These are phyloP conservation scores for Trichophaea hybrida DNA, from an alignment of 2,329 filamentous ascomycete genomes.

Conservation along the genomic window DNA sequence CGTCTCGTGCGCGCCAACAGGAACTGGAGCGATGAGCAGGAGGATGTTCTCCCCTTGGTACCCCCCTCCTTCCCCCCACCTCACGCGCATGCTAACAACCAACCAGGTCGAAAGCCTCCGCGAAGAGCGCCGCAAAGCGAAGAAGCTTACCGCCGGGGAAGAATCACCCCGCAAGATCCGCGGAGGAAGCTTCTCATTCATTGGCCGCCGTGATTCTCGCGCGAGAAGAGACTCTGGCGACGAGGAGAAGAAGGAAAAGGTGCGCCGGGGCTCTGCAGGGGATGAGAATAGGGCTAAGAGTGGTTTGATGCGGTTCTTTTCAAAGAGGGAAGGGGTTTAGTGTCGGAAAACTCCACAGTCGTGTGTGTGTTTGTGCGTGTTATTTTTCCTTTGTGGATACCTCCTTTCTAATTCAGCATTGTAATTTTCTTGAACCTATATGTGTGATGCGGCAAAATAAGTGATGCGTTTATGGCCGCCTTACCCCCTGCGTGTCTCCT, in stretches of 20 bases:
- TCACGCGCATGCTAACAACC: slow-evolving; percentile 3
- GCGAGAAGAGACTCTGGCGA: background rate
- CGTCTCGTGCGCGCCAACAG: slow-evolving; percentile 15
- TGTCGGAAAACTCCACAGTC: too few species aligned
- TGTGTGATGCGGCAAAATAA: too few species aligned
- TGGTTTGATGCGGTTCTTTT: background rate
- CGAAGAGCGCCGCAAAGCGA: slow-evolving; percentile 11
- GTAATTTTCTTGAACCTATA: too few species aligned
- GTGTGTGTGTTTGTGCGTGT: too few species aligned
- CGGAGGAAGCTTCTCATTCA: background rate
- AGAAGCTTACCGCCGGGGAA: background rate
- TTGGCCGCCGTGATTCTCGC: background rate
- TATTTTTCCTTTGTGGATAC: too few species aligned
- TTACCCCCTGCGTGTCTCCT: too few species aligned
- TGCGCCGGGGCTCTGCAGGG: background rate
- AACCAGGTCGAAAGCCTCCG: slow-evolving; percentile 17
- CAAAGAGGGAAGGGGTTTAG: background rate
- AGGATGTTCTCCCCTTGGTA: slow-evolving; percentile 18
- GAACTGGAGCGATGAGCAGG: slow-evolving; percentile 20
- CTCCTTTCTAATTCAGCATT: too few species aligned
- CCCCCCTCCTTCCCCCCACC: background rate
- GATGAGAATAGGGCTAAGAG: background rate
- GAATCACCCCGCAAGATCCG: background rate
- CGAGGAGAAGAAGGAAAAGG: background rate
- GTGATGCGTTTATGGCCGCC: too few species aligned